phyloP scores from a whole-genome alignment of 345 rosid genomes.

The Lagerstroemia speciosa region DNA sequence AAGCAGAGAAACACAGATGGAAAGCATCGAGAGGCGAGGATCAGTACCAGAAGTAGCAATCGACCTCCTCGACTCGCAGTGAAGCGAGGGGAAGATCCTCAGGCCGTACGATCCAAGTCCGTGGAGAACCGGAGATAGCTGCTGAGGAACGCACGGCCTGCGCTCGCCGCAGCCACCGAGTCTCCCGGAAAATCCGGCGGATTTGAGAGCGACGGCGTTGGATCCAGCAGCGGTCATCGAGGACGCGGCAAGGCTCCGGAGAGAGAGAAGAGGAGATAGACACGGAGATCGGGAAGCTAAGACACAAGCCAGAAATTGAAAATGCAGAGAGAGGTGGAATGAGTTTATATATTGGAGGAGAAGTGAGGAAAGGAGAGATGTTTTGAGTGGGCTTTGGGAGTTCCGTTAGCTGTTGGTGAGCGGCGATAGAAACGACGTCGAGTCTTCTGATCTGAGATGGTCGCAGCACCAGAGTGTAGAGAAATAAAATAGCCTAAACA shows the following conservation, averaged over 20 bases:
- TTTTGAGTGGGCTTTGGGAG: too few species aligned
- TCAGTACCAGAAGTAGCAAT: conserved; percentile 46
- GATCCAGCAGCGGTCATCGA: conserved; percentile 61
- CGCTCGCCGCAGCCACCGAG: conserved; percentile 23
- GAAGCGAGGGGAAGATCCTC: conserved; percentile 32
- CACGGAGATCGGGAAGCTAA: conserved; percentile 15
- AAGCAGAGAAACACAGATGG: neutral
- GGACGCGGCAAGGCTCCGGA: conserved; percentile 21
- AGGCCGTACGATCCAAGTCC: conserved; percentile 22
- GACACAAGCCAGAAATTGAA: conserved; percentile 35
- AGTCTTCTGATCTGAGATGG: neutral
- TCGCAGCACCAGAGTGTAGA: too few species aligned
- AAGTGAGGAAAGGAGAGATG: too few species aligned
- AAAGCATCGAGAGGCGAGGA: neutral
- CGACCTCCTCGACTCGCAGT: conserved; percentile 30
- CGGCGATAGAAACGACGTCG: conserved; percentile 9
- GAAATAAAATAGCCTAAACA: too few species aligned
- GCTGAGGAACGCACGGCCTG: conserved; percentile 29
- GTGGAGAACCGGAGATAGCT: conserved; percentile 34
- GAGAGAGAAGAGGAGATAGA: conserved; percentile 7
- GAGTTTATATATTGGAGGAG: too few species aligned
- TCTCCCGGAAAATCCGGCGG: conserved; percentile 24
- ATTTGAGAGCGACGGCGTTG: conserved; percentile 36
- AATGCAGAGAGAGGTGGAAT: neutral
- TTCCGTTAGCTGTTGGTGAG: neutral